These are phyloP conservation scores for Borealophlyctis nickersoniae DNA, from an alignment of 192 early-diverging fungal genomes.

Conservation along the genomic window DNA sequence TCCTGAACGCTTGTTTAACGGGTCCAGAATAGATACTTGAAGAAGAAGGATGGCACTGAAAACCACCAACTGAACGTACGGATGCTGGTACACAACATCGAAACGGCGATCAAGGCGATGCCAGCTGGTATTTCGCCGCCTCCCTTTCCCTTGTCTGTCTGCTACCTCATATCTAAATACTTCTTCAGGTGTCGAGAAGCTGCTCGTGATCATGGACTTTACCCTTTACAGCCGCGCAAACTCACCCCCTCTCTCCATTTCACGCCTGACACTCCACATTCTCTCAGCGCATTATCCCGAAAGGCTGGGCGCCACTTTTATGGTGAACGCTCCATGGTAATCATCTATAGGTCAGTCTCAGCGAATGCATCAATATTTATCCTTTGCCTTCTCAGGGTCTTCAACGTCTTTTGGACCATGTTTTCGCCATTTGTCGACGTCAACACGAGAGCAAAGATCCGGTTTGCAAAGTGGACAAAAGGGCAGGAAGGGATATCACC, in stretches of 20 bases:
- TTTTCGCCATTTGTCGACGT: constrained; percentile 23
- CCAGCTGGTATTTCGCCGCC: too few species aligned
- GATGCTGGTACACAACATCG: constrained; percentile 6
- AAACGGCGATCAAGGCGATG: constrained; percentile 12
- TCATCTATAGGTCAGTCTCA: too few species aligned
- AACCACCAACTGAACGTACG: constrained; percentile 17
- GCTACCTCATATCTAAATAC: too few species aligned
- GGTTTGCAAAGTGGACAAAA: constrained; percentile 7
- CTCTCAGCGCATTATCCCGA: constrained; percentile 19
- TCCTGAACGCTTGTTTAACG: too few species aligned
- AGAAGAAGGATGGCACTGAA: constrained; percentile 12
- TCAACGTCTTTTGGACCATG: not conserved
- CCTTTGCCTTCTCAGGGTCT: too few species aligned
- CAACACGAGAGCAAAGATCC: constrained; percentile 14
- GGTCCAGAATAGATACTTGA: too few species aligned
- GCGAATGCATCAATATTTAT: too few species aligned
- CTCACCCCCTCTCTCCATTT: constrained; percentile 13
- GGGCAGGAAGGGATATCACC: not conserved
- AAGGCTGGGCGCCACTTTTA: constrained; percentile 15
- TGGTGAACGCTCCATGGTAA: constrained; percentile 21
- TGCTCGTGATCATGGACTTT: constrained; percentile 22
- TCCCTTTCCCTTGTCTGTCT: too few species aligned
- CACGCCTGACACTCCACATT: constrained; percentile 13
- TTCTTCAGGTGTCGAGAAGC: constrained; percentile 15
- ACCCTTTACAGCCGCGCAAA: constrained; percentile 19